Conservation (phyloP, 257 asterid species). For the Misopates orontium region DNA sequence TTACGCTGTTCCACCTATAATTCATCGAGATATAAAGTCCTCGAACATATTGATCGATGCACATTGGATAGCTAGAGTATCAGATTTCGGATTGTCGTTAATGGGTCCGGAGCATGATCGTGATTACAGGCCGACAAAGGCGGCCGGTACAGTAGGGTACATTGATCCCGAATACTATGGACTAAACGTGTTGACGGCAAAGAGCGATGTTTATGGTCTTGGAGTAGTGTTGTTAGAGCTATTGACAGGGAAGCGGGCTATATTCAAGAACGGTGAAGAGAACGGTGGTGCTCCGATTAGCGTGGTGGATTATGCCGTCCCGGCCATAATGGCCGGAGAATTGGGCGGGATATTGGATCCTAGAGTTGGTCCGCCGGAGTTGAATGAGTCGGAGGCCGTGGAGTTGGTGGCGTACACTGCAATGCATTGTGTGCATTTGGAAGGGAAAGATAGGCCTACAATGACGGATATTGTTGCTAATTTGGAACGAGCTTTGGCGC, state of each 20-base stretch:
- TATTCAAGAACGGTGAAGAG: conserved; percentile 49
- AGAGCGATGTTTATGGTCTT: conserved; percentile 84
- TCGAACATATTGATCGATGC: conserved; percentile 77
- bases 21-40: conserved; percentile 85
- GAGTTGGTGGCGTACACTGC: conserved; percentile 85
- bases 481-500: conserved; percentile 72
- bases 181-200: conserved; percentile 69
- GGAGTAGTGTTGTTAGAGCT: conserved; percentile 76
- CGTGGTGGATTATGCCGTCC: conserved; percentile 75
- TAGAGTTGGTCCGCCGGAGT: conserved; percentile 57
- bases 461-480: conserved; percentile 75
- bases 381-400: conserved; percentile 69
- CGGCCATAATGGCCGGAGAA: conserved; percentile 61
- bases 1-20: conserved; percentile 84
- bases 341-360: conserved; percentile 48
- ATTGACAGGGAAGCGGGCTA: conserved; percentile 74
- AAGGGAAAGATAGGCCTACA: conserved; percentile 80
- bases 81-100: conserved; percentile 81
- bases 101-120: conserved; percentile 58
- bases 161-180: conserved; percentile 83
- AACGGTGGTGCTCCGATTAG: conserved; percentile 53
- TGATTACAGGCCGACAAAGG: conserved; percentile 47
- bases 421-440: conserved; percentile 83
- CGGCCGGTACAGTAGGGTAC: conserved; percentile 85
- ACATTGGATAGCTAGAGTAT: conserved; percentile 68